A percentile compares a stretch with the other conserved stretches of the same genome.
Conservation (phyloP, 2,329 filamentous ascomycete species). For the Hypoxylon sp. region DNA sequence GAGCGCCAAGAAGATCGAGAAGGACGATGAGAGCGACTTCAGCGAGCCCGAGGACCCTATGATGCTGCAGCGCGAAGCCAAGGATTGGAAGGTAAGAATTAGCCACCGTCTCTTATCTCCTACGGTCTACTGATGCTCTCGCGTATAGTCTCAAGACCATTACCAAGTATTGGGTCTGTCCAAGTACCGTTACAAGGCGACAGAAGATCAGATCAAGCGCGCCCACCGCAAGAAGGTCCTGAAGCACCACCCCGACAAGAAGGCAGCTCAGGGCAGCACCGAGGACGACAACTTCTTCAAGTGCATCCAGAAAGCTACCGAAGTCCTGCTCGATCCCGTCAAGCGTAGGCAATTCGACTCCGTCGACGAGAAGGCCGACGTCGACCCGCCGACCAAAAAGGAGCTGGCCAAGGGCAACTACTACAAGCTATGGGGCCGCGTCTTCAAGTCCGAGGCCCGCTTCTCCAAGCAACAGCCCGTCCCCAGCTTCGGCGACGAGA, state of each 20-base stretch:
- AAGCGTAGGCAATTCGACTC: constrained; percentile 97
- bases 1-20: constrained; percentile 94
- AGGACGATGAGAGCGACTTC: constrained; percentile 89
- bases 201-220: constrained; percentile 98
- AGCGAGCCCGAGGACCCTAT: constrained; percentile 94
- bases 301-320: constrained; percentile 98
- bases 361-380: constrained; percentile 92
- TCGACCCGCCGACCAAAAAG: constrained; percentile 94
- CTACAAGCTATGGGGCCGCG: constrained; percentile 92
- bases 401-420: constrained; percentile 86
- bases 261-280: constrained; percentile 85
- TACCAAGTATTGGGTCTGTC: constrained; percentile 95
- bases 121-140: constrained; percentile 18
- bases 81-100: constrained; percentile 93
- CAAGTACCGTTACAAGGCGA: constrained; percentile 92
- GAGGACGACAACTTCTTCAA: constrained; percentile 99
- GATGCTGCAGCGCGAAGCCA: constrained; percentile 92
- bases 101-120: not conserved
- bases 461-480: constrained; percentile 95
- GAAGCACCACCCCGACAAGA: constrained; percentile 99
- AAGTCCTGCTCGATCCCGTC: constrained; percentile 90
- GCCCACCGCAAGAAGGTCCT: constrained; percentile 99
- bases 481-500: constrained; percentile 84
- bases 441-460: constrained; percentile 91
- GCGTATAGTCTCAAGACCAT: constrained; percentile 85